phyloP scores from a whole-genome alignment of 352 stramenopile genomes.

The Phytophthora podocarpi region DNA sequence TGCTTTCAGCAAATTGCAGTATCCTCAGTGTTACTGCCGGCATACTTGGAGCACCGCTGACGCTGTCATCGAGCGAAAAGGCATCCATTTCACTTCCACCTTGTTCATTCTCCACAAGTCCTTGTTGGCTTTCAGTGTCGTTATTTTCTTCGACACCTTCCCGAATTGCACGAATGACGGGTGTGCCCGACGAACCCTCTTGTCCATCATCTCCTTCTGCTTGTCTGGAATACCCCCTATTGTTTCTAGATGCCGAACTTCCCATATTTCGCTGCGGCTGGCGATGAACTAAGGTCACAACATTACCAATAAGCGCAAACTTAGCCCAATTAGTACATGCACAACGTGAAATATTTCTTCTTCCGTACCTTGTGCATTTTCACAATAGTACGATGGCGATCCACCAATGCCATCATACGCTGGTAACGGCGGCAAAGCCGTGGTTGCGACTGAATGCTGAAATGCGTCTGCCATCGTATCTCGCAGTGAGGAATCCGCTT shows the following conservation, averaged over 20 bases:
- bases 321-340: constrained; percentile 7
- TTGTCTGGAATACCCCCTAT: constrained; percentile 16
- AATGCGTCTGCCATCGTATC: neutral
- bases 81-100: constrained; percentile 26
- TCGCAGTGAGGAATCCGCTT: neutral
- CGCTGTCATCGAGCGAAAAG: constrained; percentile 36
- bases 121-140: constrained; percentile 1
- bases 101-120: constrained; percentile 1
- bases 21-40: constrained; percentile 4
- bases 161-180: constrained; percentile 25
- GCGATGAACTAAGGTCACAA: constrained; percentile 19
- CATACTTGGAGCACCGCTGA: neutral
- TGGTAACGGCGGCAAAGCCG: constrained; percentile 68
- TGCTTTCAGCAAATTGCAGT: constrained; percentile 10
- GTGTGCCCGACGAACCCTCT: constrained; percentile 20
- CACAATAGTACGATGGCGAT: constrained; percentile 81
- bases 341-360: neutral
- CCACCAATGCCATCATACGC: constrained; percentile 82
- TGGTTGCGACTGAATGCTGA: constrained; percentile 11
- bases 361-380: constrained; percentile 48
- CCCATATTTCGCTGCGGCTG: neutral
- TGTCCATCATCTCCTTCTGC: constrained; percentile 35
- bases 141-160: constrained; percentile 37
- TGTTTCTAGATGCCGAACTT: constrained; percentile 2
- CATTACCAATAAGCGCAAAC: neutral